A percentile compares a stretch with the other conserved stretches of the same genome.
Conservation (phyloP, 768 basidiomycete species). For the Termitomyces sp. region DNA sequence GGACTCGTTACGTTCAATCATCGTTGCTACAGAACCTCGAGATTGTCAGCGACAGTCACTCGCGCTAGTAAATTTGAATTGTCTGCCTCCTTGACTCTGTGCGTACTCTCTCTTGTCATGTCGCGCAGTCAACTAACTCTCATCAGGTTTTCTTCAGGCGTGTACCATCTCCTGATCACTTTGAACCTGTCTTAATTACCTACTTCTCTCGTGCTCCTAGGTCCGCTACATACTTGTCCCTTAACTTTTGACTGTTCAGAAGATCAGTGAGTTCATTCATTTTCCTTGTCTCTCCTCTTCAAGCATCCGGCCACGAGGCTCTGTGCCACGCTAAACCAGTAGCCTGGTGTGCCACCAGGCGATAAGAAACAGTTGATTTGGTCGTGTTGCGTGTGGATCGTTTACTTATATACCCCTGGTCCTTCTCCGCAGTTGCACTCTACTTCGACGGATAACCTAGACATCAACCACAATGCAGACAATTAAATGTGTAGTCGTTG, state of each 20-base stretch:
- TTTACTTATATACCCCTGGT: constrained; percentile 13
- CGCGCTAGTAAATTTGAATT: constrained; percentile 21
- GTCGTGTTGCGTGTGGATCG: constrained; percentile 9
- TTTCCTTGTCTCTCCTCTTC: constrained; percentile 7
- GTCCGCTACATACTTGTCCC: constrained; percentile 15
- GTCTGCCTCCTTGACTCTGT: constrained; percentile 14
- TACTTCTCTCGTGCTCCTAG: constrained; percentile 19
- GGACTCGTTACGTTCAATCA: constrained; percentile 31
- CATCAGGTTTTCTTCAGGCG: constrained; percentile 18
- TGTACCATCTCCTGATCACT: constrained; percentile 21
- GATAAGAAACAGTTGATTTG: constrained; percentile 17
- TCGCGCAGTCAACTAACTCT: background rate
- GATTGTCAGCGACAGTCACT: constrained; percentile 35
- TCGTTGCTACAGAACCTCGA: constrained; percentile 38
- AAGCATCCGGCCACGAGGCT: constrained; percentile 33
- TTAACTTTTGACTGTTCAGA: constrained; percentile 14
- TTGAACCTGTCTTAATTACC: constrained; percentile 24
- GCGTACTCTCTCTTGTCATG: background rate
- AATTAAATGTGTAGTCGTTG: constrained; percentile 96
- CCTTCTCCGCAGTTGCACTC: constrained; percentile 8
- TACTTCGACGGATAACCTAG: constrained; percentile 10
- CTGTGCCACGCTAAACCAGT: constrained; percentile 29
- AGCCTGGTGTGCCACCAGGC: constrained; percentile 20
- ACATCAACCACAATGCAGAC: constrained; percentile 69
- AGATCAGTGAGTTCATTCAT: constrained; percentile 13